Conservation (phyloP, 495 filamentous ascomycete genomes). For the Lepraria neglecta region DNA sequence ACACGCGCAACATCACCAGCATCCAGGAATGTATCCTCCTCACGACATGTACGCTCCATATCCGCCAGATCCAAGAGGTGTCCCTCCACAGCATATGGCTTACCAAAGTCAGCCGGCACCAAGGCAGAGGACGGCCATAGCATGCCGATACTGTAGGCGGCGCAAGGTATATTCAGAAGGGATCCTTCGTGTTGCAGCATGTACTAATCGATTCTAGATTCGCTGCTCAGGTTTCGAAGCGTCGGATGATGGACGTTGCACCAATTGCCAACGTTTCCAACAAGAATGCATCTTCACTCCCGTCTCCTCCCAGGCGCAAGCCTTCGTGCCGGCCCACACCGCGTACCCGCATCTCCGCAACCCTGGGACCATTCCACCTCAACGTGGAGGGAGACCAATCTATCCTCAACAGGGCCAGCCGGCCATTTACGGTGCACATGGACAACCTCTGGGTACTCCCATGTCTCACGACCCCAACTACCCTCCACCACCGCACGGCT, state of each 20-base stretch:
- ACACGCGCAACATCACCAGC: conserved; percentile 30
- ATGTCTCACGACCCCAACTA: conserved; percentile 47
- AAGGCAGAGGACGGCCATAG: conserved; percentile 74
- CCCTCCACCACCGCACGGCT: conserved; percentile 42
- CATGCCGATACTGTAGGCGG: conserved; percentile 76
- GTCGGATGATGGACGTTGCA: conserved; percentile 70
- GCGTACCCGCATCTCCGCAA: conserved; percentile 58
- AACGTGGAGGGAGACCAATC: conserved; percentile 39
- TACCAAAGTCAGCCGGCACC: conserved; percentile 63
- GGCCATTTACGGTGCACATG: conserved; percentile 65
- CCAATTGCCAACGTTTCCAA: conserved; percentile 72
- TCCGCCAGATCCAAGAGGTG: conserved; percentile 39
- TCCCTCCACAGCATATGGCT: conserved; percentile 43
- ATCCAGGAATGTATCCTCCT: conserved; percentile 38
- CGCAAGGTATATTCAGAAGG: conserved; percentile 56
- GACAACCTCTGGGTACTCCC: conserved; percentile 58
- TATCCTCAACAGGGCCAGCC: conserved; percentile 36
- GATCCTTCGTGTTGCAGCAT: conserved; percentile 4
- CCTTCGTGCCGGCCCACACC: conserved; percentile 74
- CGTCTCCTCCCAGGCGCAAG: conserved; percentile 75
- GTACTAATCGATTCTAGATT: conserved; percentile 49
- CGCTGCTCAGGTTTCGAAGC: conserved; percentile 78
- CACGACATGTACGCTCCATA: conserved; percentile 43
- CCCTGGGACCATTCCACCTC: conserved; percentile 35
- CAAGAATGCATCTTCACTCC: conserved; percentile 85